Evolutionary conservation across 2,329 filamentous ascomycete genomes (phyloP).

Genomic region (Nemania diffusa): DNA sequence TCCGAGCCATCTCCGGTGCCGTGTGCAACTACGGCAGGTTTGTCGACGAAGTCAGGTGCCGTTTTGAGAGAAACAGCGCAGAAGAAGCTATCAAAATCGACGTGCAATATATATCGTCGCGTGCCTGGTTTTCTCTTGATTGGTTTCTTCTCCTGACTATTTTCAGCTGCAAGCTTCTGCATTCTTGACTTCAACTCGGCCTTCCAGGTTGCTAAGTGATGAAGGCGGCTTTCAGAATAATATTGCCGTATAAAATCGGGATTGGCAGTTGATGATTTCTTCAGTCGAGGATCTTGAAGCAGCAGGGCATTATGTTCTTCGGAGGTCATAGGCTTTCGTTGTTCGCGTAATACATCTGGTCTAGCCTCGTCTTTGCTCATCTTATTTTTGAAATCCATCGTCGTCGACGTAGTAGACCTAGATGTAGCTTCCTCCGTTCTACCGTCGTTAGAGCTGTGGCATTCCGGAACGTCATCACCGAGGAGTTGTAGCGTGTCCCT

Average conservation of each 20-base stretch:
- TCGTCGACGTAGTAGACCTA: background rate
- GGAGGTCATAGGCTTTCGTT: conserved; percentile 69
- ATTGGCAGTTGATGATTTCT: conserved; percentile 90
- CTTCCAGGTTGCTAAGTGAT: conserved; percentile 97
- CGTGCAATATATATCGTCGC: conserved; percentile 87
- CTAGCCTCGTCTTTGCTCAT: conserved; percentile 20
- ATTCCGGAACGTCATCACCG: conserved; percentile 4
- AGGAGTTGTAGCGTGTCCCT: background rate
- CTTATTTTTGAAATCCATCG: conserved; percentile 1
- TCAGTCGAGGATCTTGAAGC: conserved; percentile 83
- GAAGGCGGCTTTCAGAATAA: conserved; percentile 92
- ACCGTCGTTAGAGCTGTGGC: background rate
- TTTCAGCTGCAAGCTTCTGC: conserved; percentile 81
- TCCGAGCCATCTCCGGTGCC: conserved; percentile 87
- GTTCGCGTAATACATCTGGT: conserved; percentile 27
- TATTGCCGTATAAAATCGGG: conserved; percentile 94
- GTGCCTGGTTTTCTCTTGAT: conserved; percentile 67
- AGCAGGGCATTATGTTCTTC: conserved; percentile 93
- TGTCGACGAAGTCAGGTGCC: conserved; percentile 77
- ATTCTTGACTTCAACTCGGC: conserved; percentile 90
- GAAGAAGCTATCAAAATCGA: conserved; percentile 99
- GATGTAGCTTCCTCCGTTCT: background rate
- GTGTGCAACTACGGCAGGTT: conserved; percentile 90
- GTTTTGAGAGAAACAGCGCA: conserved; percentile 88
- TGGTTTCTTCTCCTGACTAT: conserved; percentile 57